Evolutionary conservation across 352 stramenopile genomes (phyloP).

Genomic region (Aphanomyces invadans): DNA sequence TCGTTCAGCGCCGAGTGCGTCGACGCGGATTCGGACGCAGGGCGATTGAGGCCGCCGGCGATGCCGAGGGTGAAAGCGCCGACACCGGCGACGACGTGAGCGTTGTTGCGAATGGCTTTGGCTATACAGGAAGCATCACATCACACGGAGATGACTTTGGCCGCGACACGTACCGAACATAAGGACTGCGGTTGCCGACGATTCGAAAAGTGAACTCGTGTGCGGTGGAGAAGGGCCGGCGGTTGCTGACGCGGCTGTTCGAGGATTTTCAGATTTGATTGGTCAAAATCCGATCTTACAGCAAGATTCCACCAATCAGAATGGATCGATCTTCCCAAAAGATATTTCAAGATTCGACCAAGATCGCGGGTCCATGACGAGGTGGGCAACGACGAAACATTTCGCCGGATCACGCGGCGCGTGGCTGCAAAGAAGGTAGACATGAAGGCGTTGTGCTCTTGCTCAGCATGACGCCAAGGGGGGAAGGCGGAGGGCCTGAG

Average conservation of each 20-base stretch:
- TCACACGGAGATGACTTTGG: neutral
- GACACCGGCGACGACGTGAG: constrained; percentile 43
- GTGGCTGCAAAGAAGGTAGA: no score
- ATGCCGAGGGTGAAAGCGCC: constrained; percentile 51
- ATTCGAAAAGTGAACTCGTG: constrained; percentile 7
- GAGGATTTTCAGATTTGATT: neutral
- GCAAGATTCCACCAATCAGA: neutral
- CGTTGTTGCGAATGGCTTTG: constrained; percentile 33
- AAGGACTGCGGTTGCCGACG: neutral
- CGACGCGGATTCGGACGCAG: constrained; percentile 43
- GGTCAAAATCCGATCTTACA: neutral
- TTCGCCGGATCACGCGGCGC: no score
- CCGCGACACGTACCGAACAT: constrained; percentile 18
- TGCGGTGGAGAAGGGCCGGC: neutral
- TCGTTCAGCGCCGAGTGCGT: constrained; percentile 55
- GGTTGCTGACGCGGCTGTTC: neutral
- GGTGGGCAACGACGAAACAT: no score
- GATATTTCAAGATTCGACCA: neutral
- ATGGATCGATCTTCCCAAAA: neutral
- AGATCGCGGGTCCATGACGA: no score
- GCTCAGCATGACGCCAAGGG: no score
- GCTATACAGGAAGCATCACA: no score
- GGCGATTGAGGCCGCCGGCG: constrained; percentile 34
- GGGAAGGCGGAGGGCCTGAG: no score
- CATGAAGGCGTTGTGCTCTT: no score